These are phyloP conservation scores for Rhizopogon vesiculosus DNA, from an alignment of 768 basidiomycete species.

Conservation along the genomic window DNA sequence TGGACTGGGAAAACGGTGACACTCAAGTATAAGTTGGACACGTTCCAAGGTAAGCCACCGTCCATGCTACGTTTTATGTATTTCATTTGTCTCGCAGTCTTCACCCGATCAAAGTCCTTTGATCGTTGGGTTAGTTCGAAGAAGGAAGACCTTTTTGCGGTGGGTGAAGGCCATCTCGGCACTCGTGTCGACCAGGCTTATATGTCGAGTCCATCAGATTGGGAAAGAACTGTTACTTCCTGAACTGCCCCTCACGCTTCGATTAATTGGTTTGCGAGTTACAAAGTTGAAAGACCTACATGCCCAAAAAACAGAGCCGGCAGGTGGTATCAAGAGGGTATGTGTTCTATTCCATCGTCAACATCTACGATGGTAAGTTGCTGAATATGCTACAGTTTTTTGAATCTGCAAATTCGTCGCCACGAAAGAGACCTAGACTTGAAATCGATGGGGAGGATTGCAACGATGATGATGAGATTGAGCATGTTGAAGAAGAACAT, in stretches of 20 bases:
- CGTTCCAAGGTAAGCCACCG: conserved; percentile 60
- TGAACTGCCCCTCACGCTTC: conserved; percentile 73
- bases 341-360: conserved; percentile 11
- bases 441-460: conserved; percentile 13
- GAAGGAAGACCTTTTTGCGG: conserved; percentile 73
- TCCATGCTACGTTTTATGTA: neutral
- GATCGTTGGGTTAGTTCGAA: conserved; percentile 69
- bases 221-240: conserved; percentile 79
- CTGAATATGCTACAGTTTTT: conserved; percentile 47
- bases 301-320: conserved; percentile 26
- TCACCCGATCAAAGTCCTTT: conserved; percentile 80
- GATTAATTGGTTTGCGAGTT: conserved; percentile 84
- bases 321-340: conserved; percentile 71
- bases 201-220: conserved; percentile 36
- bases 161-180: conserved; percentile 29
- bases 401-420: conserved; percentile 30
- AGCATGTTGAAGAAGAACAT: conserved; percentile 20
- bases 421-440: conserved; percentile 38
- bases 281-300: conserved; percentile 86
- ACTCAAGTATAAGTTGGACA: conserved; percentile 90
- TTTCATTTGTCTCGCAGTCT: conserved; percentile 38
- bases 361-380: neutral
- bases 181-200: conserved; percentile 4
- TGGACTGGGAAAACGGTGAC: conserved; percentile 90
- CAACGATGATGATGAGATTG: conserved; percentile 10